Evolutionary conservation across 2,329 filamentous ascomycete genomes (phyloP).

Genomic region (Phialophora macrospora): DNA sequence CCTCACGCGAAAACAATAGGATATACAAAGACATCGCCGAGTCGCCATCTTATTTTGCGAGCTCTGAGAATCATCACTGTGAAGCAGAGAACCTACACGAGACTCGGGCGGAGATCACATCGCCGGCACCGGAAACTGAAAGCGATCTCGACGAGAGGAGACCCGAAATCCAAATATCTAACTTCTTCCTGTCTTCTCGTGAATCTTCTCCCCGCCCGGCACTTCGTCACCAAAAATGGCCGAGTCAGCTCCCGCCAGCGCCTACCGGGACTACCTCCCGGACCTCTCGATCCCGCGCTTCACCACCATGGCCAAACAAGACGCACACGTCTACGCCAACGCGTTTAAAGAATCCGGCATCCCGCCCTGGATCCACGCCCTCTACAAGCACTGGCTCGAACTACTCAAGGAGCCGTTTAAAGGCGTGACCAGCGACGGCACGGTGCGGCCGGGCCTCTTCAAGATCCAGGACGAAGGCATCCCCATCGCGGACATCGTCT

Average conservation of each 20-base stretch:
- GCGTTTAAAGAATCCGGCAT: constrained; percentile 63
- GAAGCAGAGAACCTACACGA: neutral
- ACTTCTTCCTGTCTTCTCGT: neutral
- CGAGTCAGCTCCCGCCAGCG: constrained; percentile 24
- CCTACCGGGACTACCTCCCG: constrained; percentile 65
- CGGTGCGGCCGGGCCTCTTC: constrained; percentile 61
- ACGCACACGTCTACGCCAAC: constrained; percentile 66
- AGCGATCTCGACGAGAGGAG: neutral
- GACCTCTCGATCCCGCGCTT: constrained; percentile 67
- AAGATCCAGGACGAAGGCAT: constrained; percentile 67
- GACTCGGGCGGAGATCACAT: neutral
- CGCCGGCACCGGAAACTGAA: neutral
- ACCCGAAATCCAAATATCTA: neutral
- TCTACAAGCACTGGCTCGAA: constrained; percentile 64
- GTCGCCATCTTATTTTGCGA: neutral
- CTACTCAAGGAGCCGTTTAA: constrained; percentile 68
- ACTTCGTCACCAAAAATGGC: constrained; percentile 22
- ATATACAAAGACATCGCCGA: neutral
- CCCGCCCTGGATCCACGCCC: constrained; percentile 69
- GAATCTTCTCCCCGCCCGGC: neutral
- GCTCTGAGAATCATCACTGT: neutral
- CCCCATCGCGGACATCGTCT: constrained; percentile 62
- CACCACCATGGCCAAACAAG: constrained; percentile 65
- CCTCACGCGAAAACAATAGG: neutral
- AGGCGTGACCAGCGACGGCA: constrained; percentile 71